Evolutionary conservation across 2,329 filamentous ascomycete species (phyloP).

Genomic region (Diplodia corticola): DNA sequence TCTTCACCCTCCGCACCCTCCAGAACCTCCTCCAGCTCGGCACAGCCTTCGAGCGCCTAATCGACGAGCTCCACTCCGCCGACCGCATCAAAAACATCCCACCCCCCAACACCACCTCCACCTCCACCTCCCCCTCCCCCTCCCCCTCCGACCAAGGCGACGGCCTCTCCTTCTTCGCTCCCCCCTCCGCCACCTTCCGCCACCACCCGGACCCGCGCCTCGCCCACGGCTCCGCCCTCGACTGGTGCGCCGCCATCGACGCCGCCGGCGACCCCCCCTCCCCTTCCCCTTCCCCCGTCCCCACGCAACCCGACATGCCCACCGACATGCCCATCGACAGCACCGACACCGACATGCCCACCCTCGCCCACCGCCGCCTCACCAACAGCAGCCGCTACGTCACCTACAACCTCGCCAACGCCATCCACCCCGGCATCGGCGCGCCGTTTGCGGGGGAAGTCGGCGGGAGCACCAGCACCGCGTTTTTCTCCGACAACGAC

Average conservation of each 20-base stretch:
- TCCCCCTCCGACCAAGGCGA: no score
- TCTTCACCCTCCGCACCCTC: conserved; percentile 29
- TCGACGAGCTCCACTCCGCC: conserved; percentile 31
- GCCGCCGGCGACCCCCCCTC: no score
- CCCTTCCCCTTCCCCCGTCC: no score
- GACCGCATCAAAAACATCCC: conserved; percentile 12
- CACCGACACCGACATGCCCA: rapidly evolving
- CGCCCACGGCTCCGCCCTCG: not conserved
- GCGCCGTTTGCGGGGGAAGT: no score
- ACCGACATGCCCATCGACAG: not conserved
- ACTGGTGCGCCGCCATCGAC: not conserved
- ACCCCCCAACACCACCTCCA: not conserved
- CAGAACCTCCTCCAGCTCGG: conserved; percentile 31
- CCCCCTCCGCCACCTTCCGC: not conserved
- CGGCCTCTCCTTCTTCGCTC: not conserved
- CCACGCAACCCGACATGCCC: no score
- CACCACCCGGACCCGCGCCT: not conserved
- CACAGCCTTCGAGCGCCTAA: conserved; percentile 32
- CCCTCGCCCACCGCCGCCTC: not conserved
- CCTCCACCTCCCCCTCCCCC: no score
- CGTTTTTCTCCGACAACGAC: not conserved
- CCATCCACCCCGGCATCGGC: no score
- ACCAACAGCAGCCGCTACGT: not conserved
- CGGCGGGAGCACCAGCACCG: no score
- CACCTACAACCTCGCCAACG: not conserved